phyloP scores from a whole-genome alignment of 345 rosid species.

The Eucalyptus polyanthemos region DNA sequence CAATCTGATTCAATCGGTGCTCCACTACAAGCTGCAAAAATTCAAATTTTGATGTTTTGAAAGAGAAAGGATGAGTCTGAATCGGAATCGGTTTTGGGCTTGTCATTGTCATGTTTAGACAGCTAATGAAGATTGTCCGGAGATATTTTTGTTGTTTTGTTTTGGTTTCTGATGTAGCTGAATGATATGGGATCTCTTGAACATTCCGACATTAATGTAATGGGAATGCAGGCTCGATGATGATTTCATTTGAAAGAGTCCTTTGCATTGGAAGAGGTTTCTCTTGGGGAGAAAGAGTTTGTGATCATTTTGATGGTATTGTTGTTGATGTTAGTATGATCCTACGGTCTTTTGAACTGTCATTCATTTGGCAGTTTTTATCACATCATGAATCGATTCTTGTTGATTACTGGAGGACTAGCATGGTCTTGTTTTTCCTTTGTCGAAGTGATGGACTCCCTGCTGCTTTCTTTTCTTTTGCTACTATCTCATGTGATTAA shows the following conservation, averaged over 20 bases:
- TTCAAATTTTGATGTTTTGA: too few species aligned
- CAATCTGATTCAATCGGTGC: too few species aligned
- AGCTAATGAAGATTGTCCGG: rapidly evolving
- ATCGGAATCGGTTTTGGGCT: background rate
- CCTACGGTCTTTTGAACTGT: background rate
- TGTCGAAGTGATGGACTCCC: background rate
- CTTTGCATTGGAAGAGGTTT: background rate
- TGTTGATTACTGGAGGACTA: background rate
- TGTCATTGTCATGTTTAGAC: background rate
- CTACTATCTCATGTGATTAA: background rate
- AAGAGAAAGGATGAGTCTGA: too few species aligned
- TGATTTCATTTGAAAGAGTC: background rate
- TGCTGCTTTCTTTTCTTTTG: background rate
- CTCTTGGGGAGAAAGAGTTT: too few species aligned
- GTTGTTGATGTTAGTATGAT: background rate
- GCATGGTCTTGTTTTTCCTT: background rate
- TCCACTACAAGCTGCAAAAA: too few species aligned
- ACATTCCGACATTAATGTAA: background rate
- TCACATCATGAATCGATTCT: background rate
- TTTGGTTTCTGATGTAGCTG: background rate
- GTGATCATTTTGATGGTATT: background rate
- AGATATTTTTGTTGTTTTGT: background rate
- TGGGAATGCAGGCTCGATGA: background rate
- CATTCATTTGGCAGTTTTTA: background rate
- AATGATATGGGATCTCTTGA: background rate